Conservation (phyloP, 192 early-diverging fungal genomes). For the Umbelopsis ramanniana region DNA sequence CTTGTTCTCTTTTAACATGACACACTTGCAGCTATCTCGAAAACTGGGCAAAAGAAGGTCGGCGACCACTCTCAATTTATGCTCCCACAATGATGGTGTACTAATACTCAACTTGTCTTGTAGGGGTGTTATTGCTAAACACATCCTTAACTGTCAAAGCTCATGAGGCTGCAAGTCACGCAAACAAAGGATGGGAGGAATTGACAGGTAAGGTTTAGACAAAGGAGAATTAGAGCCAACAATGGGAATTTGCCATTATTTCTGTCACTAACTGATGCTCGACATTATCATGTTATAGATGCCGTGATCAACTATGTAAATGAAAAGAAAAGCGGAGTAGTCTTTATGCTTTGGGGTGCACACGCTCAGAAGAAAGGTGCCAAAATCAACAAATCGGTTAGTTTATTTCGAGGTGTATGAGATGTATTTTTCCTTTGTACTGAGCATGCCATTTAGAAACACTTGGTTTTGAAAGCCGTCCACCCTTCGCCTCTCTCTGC, state of each 20-base stretch:
- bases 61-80: neutral
- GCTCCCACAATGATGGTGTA: neutral
- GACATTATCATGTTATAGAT: conserved; percentile 47
- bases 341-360: conserved; percentile 95
- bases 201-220: conserved; percentile 61
- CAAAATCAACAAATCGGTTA: conserved; percentile 60
- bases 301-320: conserved; percentile 77
- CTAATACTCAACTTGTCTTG: no score
- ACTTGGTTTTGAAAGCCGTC: conserved; percentile 82
- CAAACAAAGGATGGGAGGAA: conserved; percentile 80
- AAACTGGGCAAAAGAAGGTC: conserved; percentile 82
- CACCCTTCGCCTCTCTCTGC: conserved; percentile 93
- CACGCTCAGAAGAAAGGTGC: conserved; percentile 88
- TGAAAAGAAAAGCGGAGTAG: conserved; percentile 60
- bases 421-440: neutral
- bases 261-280: neutral
- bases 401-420: neutral
- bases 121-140: conserved; percentile 83
- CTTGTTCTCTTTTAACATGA: neutral
- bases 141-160: conserved; percentile 84
- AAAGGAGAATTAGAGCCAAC: no score
- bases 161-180: conserved; percentile 81
- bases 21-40: conserved; percentile 54
- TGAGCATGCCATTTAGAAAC: conserved; percentile 55
- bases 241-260: no score